A percentile compares a stretch with the other conserved stretches of the same genome.
phyloP scores from a whole-genome alignment of 2,329 filamentous ascomycete species.

The Myriosclerotinia duriaeana region DNA sequence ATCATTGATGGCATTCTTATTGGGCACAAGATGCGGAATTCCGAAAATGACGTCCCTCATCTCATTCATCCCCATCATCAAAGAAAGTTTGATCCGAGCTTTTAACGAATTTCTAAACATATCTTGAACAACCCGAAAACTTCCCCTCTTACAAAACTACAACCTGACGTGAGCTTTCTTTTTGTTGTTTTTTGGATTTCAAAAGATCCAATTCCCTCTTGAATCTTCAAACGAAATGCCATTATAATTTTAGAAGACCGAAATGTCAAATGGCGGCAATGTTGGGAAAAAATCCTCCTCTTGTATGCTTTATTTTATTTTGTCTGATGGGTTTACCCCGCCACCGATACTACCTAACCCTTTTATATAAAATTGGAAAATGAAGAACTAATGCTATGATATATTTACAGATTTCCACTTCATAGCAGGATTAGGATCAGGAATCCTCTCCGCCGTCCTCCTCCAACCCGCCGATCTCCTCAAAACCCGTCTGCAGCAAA shows the following conservation, averaged over 20 bases:
- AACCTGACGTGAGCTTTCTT: conserved; percentile 19
- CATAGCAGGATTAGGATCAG: conserved; percentile 81
- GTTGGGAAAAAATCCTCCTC: conserved; percentile 51
- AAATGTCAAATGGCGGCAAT: conserved; percentile 53
- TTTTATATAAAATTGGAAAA: background rate
- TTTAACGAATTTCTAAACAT: conserved; percentile 12
- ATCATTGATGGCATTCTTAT: too few relatives aligned
- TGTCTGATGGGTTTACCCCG: background rate
- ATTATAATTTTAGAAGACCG: conserved; percentile 30
- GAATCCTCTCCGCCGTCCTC: conserved; percentile 82
- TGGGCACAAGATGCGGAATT: conserved; percentile 8
- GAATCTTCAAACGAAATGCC: conserved; percentile 28
- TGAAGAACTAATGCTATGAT: background rate
- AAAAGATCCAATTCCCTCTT: conserved; percentile 12
- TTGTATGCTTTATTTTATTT: conserved; percentile 42
- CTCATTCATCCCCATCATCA: too few relatives aligned
- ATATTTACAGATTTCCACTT: conserved; percentile 72
- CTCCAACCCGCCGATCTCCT: conserved; percentile 94
- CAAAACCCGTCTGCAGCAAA: conserved; percentile 94
- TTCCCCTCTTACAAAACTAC: background rate
- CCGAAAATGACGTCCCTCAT: conserved; percentile 21
- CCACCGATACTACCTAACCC: conserved; percentile 8
- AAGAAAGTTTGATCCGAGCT: conserved; percentile 4
- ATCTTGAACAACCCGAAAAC: conserved; percentile 8
- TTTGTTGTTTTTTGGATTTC: background rate